Conservation (phyloP, 2,329 filamentous ascomycete genomes). For the Hypoxylon sp. region DNA sequence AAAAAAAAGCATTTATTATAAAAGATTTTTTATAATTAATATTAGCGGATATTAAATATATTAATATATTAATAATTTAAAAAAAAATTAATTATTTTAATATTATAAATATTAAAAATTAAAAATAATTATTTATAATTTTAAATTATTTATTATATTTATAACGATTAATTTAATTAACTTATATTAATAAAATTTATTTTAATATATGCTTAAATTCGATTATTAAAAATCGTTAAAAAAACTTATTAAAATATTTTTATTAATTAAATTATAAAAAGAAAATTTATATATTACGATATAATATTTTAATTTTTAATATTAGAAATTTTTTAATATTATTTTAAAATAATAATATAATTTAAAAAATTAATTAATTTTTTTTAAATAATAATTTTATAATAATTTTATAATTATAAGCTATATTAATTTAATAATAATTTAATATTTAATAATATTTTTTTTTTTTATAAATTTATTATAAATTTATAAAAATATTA, state of each 20-base stretch:
- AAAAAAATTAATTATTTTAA: background rate
- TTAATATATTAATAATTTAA: background rate
- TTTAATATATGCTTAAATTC: background rate
- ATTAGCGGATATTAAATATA: background rate
- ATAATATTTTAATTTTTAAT: too few species aligned
- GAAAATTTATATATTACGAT: background rate
- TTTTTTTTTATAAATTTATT: background rate
- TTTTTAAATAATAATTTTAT: background rate
- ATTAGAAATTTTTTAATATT: too few species aligned
- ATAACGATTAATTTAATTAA: too few species aligned
- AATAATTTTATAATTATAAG: background rate
- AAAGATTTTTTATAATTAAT: slow-evolving; percentile 3
- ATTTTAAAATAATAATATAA: too few species aligned
- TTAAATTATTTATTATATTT: too few species aligned
- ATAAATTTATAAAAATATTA: background rate
- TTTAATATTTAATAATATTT: background rate
- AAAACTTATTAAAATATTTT: background rate
- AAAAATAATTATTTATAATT: background rate
- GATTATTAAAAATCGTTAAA: background rate
- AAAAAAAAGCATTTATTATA: slow-evolving; percentile 3
- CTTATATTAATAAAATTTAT: background rate
- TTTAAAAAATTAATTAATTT: background rate
- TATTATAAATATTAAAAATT: background rate
- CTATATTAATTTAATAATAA: slow-evolving; percentile 1
- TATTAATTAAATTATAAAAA: background rate